A percentile compares a stretch with the other conserved stretches of the same genome.
Evolutionary conservation across 495 filamentous ascomycete genomes (phyloP).

Genomic region (Aspergillus incahuasiensis): DNA sequence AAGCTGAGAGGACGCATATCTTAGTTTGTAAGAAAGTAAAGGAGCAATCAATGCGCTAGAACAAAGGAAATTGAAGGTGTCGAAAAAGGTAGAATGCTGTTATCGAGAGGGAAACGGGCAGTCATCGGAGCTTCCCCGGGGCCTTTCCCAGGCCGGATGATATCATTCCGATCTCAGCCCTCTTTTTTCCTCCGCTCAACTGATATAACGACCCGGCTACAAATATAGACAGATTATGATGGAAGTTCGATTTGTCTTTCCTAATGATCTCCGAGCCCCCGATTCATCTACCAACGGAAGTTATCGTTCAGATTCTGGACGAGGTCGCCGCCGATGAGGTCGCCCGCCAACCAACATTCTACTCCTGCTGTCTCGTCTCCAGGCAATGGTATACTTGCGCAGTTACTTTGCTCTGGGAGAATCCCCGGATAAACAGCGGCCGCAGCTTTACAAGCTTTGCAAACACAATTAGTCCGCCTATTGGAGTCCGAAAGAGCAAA

Average conservation of each 20-base stretch:
- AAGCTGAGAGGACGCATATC: slow-evolving; percentile 26
- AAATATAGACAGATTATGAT: slow-evolving; percentile 2
- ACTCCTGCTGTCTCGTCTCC: slow-evolving; percentile 53
- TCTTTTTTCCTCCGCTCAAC: not conserved
- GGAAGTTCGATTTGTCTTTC: slow-evolving; percentile 4
- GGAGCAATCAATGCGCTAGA: not conserved
- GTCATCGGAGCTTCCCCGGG: not conserved
- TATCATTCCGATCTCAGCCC: slow-evolving; percentile 11
- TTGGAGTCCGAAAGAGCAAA: slow-evolving; percentile 51
- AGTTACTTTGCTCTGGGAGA: slow-evolving; percentile 52
- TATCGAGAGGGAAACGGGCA: not conserved
- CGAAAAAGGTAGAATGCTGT: not conserved
- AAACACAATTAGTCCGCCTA: slow-evolving; percentile 57
- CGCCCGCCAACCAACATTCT: slow-evolving; percentile 41
- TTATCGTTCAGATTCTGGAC: slow-evolving; percentile 46
- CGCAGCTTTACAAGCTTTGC: slow-evolving; percentile 56
- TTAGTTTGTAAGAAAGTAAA: not conserved
- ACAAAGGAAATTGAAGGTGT: not conserved
- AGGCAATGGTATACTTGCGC: slow-evolving; percentile 61
- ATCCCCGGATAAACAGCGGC: slow-evolving; percentile 44
- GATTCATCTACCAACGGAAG: slow-evolving; percentile 44
- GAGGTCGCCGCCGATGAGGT: slow-evolving; percentile 22
- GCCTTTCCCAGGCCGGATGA: not conserved
- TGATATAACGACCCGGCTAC: slow-evolving; percentile 4
- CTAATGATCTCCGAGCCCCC: slow-evolving; percentile 15